phyloP scores from a whole-genome alignment of 352 stramenopile genomes.

The Phytophthora kernoviae region DNA sequence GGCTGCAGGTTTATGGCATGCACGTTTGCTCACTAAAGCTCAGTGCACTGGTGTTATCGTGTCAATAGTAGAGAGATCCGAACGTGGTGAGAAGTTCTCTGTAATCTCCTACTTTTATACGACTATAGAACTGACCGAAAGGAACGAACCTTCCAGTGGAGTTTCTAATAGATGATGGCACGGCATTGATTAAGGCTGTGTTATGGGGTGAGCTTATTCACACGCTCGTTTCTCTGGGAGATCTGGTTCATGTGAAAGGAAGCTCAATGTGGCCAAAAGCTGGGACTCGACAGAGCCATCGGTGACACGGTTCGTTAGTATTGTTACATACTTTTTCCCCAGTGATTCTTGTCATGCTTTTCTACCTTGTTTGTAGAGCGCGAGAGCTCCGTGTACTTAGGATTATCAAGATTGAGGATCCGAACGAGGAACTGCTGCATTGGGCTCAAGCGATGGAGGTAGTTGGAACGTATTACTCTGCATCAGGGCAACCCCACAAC shows the following conservation, averaged over 20 bases:
- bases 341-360: not conserved
- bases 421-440: slow-evolving; percentile 80
- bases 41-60: slow-evolving; percentile 67
- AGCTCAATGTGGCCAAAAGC: slow-evolving; percentile 68
- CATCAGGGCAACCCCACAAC: not conserved
- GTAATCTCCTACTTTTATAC: too few species aligned
- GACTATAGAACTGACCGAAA: slow-evolving; percentile 1
- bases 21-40: slow-evolving; percentile 67
- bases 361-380: slow-evolving; percentile 12
- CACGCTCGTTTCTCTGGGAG: slow-evolving; percentile 42
- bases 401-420: slow-evolving; percentile 53
- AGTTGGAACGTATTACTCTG: slow-evolving; percentile 43
- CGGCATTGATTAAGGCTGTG: slow-evolving; percentile 61
- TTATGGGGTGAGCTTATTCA: slow-evolving; percentile 36
- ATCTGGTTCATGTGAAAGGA: slow-evolving; percentile 80
- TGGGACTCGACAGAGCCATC: slow-evolving; percentile 33
- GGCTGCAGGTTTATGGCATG: slow-evolving; percentile 15
- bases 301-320: slow-evolving; percentile 2
- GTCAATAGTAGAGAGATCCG: slow-evolving; percentile 53
- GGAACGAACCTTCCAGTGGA: slow-evolving; percentile 48
- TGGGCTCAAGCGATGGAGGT: slow-evolving; percentile 68
- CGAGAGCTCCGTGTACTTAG: slow-evolving; percentile 66
- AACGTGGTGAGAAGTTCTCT: slow-evolving; percentile 71
- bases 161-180: slow-evolving; percentile 76
- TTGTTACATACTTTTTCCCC: not conserved